A percentile compares a stretch with the other conserved stretches of the same genome.
These are phyloP conservation scores for Toxicodendron radicans DNA, from an alignment of 345 rosid species.

Conservation along the genomic window DNA sequence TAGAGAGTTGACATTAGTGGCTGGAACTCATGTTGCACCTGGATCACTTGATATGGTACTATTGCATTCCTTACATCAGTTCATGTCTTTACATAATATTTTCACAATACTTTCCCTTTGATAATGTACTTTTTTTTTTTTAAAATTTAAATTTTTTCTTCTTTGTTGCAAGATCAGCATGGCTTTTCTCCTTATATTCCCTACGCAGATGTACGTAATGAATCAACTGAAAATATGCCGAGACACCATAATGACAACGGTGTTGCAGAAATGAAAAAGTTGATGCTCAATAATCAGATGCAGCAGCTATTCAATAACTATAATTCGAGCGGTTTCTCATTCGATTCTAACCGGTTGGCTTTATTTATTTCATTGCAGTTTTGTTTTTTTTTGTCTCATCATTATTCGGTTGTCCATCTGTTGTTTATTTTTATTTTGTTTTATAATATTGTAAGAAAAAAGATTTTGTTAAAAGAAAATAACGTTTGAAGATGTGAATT, in stretches of 20 bases:
- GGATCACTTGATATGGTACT: constrained; percentile 47
- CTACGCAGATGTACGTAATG: constrained; percentile 27
- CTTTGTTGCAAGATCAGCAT: constrained; percentile 35
- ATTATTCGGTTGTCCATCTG: background rate
- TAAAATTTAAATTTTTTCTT: constrained; percentile 13
- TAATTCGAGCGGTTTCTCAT: constrained; percentile 31
- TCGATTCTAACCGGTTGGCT: constrained; percentile 37
- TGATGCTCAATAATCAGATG: constrained; percentile 23
- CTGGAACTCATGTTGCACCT: constrained; percentile 40
- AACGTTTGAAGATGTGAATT: too few species aligned
- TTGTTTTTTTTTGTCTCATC: background rate
- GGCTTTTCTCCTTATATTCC: constrained; percentile 32
- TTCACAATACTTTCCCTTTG: background rate
- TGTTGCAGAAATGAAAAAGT: constrained; percentile 19
- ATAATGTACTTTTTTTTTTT: background rate
- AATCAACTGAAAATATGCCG: constrained; percentile 27
- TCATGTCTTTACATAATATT: background rate
- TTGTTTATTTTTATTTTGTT: background rate
- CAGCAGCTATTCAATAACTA: constrained; percentile 26
- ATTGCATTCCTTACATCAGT: constrained; percentile 16
- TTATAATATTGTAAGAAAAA: background rate
- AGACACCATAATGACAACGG: constrained; percentile 25
- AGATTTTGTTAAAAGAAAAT: too few species aligned
- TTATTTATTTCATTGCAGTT: constrained; percentile 1
- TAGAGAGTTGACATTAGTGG: constrained; percentile 43